Conservation (phyloP, 1,284 basidiomycete species). For the Pseudozyma thailandica region DNA sequence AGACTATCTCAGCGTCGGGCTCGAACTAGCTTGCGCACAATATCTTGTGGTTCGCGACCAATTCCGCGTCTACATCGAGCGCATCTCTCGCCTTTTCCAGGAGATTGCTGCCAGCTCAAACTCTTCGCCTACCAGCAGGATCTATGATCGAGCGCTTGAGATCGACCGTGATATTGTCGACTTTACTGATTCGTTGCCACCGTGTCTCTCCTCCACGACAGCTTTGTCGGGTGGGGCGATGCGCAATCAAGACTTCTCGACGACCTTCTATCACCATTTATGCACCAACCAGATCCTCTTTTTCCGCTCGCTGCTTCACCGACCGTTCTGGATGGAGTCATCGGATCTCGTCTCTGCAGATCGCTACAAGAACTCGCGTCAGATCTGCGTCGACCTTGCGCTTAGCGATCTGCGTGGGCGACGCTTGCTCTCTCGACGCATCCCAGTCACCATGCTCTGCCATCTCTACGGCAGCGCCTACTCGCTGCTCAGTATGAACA, state of each 20-base stretch:
- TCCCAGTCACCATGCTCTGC: conserved; percentile 44
- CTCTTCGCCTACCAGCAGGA: conserved; percentile 20
- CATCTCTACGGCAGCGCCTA: conserved; percentile 44
- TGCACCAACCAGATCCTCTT: conserved; percentile 45
- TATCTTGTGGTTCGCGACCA: conserved; percentile 40
- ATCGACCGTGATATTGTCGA: conserved; percentile 35
- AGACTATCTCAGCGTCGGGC: conserved; percentile 30
- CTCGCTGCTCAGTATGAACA: conserved; percentile 46
- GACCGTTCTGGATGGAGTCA: conserved; percentile 49
- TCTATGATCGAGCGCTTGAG: conserved; percentile 41
- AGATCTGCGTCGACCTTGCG: conserved; percentile 42
- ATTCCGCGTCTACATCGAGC: conserved; percentile 35
- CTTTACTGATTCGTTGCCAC: conserved; percentile 23
- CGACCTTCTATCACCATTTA: conserved; percentile 42
- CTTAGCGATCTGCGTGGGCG: conserved; percentile 37
- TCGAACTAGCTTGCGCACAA: conserved; percentile 39
- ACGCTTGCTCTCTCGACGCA: conserved; percentile 32
- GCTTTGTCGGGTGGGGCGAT: conserved; percentile 28
- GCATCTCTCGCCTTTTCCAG: conserved; percentile 38
- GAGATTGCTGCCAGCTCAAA: conserved; percentile 41
- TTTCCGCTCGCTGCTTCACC: conserved; percentile 42
- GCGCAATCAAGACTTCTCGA: conserved; percentile 41
- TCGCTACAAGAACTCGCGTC: conserved; percentile 26
- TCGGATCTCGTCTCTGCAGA: conserved; percentile 27
- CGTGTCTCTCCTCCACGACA: conserved; percentile 19